Evolutionary conservation across 2,329 filamentous ascomycete species (phyloP), one percentile per base, ranked within the genome.

Genomic region (Cryphonectria japonica): DNA sequence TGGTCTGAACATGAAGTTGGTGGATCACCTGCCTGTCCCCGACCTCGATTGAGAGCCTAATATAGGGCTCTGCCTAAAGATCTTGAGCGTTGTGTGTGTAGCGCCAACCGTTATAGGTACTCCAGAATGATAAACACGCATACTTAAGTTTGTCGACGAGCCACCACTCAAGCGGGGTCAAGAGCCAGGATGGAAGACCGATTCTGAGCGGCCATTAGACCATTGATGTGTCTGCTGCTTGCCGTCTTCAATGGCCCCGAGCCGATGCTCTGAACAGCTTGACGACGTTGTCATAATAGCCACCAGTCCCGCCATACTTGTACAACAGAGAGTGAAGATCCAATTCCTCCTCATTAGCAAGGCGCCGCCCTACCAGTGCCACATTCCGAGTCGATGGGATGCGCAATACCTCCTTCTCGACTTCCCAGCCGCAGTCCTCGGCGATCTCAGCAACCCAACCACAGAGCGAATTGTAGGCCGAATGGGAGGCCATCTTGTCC

Each of bases 301-400:
- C 87, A 19, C 82, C 82, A 1, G 85, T 84, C n/a, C 87, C 87
- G 16, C 86, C 88, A 75, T 88, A 87, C 71, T 83, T 83, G 16
- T 77, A 74, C 19, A 89, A 76, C 29, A 91, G 76, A 1, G 78
- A 77, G 16, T 80, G 70, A 32, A 88, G 75, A 65, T 87, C 81
- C 6, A 83, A 74, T 13, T 82, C 76, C 3, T 75, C 76, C 0
- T 70, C 60, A 0, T 73, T 63, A 64, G 72, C 75, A 5, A 75
- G 77, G 65, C 81, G 80, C 43, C 93, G 86, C 4, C 95, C 95
- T 57, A 98, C 78, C 41, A 99, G 83, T 0, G 91, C 93, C 26
- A 91, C 89, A 80, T 98, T 98, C 73, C 96, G 86, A 54, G 95
- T 98, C 79, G 93, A 97, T 0, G 96, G 96, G 73, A 99, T 98